Percentiles rank a stretch among this genome's conserved stretches.
Evolutionary conservation across 352 stramenopile genomes (phyloP).

Genomic region (Pythium periplocum): DNA sequence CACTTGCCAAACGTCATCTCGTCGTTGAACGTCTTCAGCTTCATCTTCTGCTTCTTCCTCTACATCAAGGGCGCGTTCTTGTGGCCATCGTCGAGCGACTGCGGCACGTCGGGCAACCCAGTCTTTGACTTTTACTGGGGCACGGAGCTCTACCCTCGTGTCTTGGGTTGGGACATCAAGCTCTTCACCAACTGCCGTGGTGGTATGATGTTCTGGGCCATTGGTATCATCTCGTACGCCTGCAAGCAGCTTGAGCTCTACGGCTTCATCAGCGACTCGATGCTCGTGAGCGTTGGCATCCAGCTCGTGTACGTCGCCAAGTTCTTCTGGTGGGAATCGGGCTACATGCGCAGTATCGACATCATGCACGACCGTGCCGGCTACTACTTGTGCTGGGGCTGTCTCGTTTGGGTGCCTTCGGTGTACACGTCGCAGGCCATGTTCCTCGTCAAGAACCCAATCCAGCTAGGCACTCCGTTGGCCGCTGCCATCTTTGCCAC

Average conservation of each 20-base stretch:
- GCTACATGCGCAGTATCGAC: slow-evolving; percentile 98
- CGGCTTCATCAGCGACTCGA: slow-evolving; percentile 81
- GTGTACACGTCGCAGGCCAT: slow-evolving; percentile 95
- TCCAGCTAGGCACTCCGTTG: slow-evolving; percentile 42
- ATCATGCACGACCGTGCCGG: slow-evolving; percentile 94
- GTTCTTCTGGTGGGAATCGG: slow-evolving; percentile 96
- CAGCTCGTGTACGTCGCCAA: slow-evolving; percentile 96
- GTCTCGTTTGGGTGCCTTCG: slow-evolving; percentile 94
- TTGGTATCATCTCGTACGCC: slow-evolving; percentile 88
- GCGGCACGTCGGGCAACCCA: slow-evolving; percentile 86
- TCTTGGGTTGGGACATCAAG: slow-evolving; percentile 94
- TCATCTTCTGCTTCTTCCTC: slow-evolving; percentile 89
- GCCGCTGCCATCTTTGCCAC: slow-evolving; percentile 56
- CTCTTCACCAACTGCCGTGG: slow-evolving; percentile 97
- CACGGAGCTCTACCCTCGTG: slow-evolving; percentile 95
- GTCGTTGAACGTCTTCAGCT: slow-evolving; percentile 94
- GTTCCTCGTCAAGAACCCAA: slow-evolving; percentile 90
- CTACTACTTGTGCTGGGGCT: slow-evolving; percentile 97
- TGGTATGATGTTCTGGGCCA: slow-evolving; percentile 96
- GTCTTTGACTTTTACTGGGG: slow-evolving; percentile 98
- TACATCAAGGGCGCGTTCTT: slow-evolving; percentile 89
- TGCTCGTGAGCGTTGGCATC: slow-evolving; percentile 79
- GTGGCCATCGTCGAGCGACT: slow-evolving; percentile 88
- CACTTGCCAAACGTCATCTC: slow-evolving; percentile 84
- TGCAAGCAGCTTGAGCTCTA: slow-evolving; percentile 84